Base-by-base conservation (phyloP, 2,329 filamentous ascomycete species). In the Geosmithia morbida region DNA sequence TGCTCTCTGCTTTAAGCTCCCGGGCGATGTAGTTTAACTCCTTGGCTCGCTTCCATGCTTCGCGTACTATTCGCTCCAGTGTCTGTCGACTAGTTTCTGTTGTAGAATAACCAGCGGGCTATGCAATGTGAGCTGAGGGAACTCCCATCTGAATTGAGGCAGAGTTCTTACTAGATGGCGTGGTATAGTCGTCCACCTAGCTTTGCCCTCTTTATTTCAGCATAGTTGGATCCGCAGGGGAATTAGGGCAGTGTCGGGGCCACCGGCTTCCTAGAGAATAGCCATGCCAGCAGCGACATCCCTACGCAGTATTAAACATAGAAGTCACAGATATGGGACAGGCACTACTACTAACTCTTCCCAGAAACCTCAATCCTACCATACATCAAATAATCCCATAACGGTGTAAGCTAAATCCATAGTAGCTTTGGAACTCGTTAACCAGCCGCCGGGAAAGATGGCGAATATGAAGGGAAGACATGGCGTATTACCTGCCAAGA, bases 331-430 rank as follows among this genome's bases (percentile, higher is more conserved):
- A 11, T 6, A 43, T 7, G 41, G 19, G 3, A 43, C 41, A 26
- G 5, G 20, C 13, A 17, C 19, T 2, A 60, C 70, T 53, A 55
- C 70, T 53, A 55, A 81, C 79, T 84, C 88, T 62, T 87, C 85
- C 83, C 83, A 87, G 56, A 83, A 87, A 0, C 83, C 83, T 2
- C 83, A 84, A 58, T 88, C 83, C 83, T 83, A 88, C 83, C 84
- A 87, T 11, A 87, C 85, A 61, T 88, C 84, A 53, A 87, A 81
- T 0, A 78, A 70, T 0, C 84, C 84, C 73, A 84, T 84, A 13
- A 85, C 84, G 10, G 78, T 77, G 59, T 87, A 88, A 0, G 83
- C 83, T 45, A 88, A 62, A 60, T 87, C 84, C 47, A 88, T 58
- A 1, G 84, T 85, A 8, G 84, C 84, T 56, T 81, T 83, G 3